A percentile compares a stretch with the other conserved stretches of the same genome.
Conservation (phyloP, 202 grass and related monocot species). For the Dendrocalamus latiflorus region DNA sequence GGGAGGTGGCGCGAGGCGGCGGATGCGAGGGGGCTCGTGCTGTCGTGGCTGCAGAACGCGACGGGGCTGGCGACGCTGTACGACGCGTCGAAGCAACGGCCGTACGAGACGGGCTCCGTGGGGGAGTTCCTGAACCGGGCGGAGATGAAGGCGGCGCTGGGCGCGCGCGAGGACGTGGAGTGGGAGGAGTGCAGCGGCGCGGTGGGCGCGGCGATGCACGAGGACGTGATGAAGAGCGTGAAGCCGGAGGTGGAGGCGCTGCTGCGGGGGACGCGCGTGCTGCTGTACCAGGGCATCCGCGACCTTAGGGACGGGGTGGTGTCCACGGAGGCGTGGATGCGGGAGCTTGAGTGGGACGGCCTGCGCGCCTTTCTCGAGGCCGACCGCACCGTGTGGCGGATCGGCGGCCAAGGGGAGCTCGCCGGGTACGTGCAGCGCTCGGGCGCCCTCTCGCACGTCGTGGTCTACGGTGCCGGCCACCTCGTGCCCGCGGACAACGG, state of each 20-base stretch:
- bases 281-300: slow-evolving; percentile 41
- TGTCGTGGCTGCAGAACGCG: slow-evolving; percentile 26
- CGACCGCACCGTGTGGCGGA: slow-evolving; percentile 30
- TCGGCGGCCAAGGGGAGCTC: neutral
- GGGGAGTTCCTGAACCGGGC: slow-evolving; percentile 20
- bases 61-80: slow-evolving; percentile 43
- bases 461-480: slow-evolving; percentile 59
- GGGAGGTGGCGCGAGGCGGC: slow-evolving; percentile 33
- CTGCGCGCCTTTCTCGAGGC: slow-evolving; percentile 22
- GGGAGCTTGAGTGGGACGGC: slow-evolving; percentile 35
- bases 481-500: slow-evolving; percentile 46
- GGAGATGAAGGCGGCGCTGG: slow-evolving; percentile 38
- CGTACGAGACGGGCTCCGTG: neutral
- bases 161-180: neutral
- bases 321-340: slow-evolving; percentile 37
- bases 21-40: neutral
- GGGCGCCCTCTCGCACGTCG: slow-evolving; percentile 21
- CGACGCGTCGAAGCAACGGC: slow-evolving; percentile 21
- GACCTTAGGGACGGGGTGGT: slow-evolving; percentile 31
- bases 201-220: slow-evolving; percentile 5
- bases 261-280: slow-evolving; percentile 17
- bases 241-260: slow-evolving; percentile 47
- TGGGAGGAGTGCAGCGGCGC: slow-evolving; percentile 33
- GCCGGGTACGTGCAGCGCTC: slow-evolving; percentile 21
- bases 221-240: slow-evolving; percentile 56